Base-by-base conservation (phyloP, 495 filamentous ascomycete genomes). In the Aspergillus ellipticus region DNA sequence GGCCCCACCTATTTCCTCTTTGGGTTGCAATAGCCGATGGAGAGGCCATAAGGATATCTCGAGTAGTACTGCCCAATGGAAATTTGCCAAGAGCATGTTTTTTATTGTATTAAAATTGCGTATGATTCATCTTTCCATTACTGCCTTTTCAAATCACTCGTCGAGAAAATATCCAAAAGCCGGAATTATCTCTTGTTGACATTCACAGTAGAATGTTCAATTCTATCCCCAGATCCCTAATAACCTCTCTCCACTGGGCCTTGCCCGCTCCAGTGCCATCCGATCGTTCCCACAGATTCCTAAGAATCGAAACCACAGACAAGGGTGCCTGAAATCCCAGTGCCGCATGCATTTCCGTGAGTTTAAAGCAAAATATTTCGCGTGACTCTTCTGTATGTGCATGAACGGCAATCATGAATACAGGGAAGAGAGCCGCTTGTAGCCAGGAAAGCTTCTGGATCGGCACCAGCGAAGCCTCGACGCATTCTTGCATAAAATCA, bases 371-470 rank as follows among this genome's bases (percentile, higher is more conserved):
- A 17, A 21, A 19, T 17, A 19, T 22, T 3, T 13, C 2, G n/a
- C 49, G 33, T 1, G 19, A 22, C 26, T 41, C 49, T 11, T 52
- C 22, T 2, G 28, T 37, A 19, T 33, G 11, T 11, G 21, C 21
- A 53, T 57, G 55, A n/a, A 57, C 16, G 4, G 49, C 55, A 28
- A 53, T 47, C 49, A 57, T 57, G 21, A 57, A 57, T 2, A 51
- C 22, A 11, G 55, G 55, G n/a, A 45, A 57, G 19, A 57, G 33
- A 22, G 20, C 31, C 2, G 49, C 35, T 41, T 57, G 55, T 17
- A 57, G 17, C 55, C 55, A 57, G 15, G 22, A 17, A 2, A 53
- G 17, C 6, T 37, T 45, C 29, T 24, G 20, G n/a, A 56, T 15
- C 4, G 42, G 16, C 29, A 8, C 43, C n/a, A 56, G 2, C 6